Evolutionary conservation across 78 protist genomes (phyloP).

Genomic region (Dictyostelium citrinum): DNA sequence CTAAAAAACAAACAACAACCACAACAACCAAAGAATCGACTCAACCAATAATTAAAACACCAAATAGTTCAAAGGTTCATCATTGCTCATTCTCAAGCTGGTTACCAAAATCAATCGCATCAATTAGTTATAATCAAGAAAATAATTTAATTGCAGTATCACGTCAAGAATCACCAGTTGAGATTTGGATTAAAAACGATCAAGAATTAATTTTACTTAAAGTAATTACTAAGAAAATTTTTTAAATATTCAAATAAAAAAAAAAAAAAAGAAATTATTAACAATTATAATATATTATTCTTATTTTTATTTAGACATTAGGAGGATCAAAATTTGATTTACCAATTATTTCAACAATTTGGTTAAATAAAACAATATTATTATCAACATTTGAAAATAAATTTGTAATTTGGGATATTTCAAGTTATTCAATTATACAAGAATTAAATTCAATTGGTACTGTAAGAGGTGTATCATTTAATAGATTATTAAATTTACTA

Average conservation of each 20-base stretch:
- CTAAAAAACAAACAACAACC: background rate
- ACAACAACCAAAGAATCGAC: background rate
- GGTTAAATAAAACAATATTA: conserved; percentile 13
- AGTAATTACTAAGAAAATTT: conserved; percentile 13
- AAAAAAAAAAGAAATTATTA: background rate
- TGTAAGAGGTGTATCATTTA: background rate
- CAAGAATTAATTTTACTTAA: background rate
- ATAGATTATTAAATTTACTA: background rate
- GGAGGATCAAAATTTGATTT: conserved; percentile 58
- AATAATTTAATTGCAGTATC: conserved; percentile 11
- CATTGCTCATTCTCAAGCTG: conserved; percentile 42
- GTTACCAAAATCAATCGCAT: conserved; percentile 30
- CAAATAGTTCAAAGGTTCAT: conserved; percentile 1
- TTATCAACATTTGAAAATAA: conserved; percentile 26
- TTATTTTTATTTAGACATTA: background rate
- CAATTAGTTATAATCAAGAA: background rate
- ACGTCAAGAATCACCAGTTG: conserved; percentile 47
- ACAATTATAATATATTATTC: background rate
- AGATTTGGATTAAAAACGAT: background rate
- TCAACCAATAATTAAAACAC: background rate
- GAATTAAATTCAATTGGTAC: conserved; percentile 31
- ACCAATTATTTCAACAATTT: conserved; percentile 4
- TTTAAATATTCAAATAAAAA: too few relatives aligned
- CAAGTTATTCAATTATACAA: background rate
- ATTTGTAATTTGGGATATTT: conserved; percentile 36